A percentile compares a stretch with the other conserved stretches of the same genome.
These are phyloP conservation scores for Candida nemodendra DNA, from an alignment of 805 yeast genomes.

Conservation along the genomic window DNA sequence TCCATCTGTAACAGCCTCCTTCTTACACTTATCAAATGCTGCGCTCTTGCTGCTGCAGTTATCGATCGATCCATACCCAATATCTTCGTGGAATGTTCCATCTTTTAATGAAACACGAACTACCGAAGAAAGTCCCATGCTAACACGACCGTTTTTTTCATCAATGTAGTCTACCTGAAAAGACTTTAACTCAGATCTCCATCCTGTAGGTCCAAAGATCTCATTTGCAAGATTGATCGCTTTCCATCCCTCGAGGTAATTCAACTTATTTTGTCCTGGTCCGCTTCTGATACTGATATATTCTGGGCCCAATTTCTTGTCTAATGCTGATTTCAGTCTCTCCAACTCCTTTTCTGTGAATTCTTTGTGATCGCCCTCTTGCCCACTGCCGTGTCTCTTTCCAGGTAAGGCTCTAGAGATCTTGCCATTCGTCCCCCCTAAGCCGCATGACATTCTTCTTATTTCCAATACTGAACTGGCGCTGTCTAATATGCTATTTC, in stretches of 20 bases:
- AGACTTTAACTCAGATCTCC: conserved; percentile 70
- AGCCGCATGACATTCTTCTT: no score
- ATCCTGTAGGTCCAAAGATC: conserved; percentile 80
- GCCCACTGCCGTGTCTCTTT: conserved; percentile 3
- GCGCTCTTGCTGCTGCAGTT: conserved; percentile 66
- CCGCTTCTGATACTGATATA: conserved; percentile 74
- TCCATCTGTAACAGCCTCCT: conserved; percentile 85
- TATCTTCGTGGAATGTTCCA: conserved; percentile 78
- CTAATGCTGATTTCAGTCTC: conserved; percentile 30
- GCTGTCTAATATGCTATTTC: no score
- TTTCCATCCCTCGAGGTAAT: conserved; percentile 82
- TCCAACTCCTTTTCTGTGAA: conserved; percentile 29
- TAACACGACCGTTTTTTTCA: conserved; percentile 53
- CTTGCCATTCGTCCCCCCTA: no score
- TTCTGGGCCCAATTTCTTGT: conserved; percentile 65
- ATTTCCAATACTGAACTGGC: no score
- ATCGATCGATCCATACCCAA: conserved; percentile 74
- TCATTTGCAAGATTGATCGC: conserved; percentile 78
- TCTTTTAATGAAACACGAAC: conserved; percentile 73
- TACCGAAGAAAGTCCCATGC: conserved; percentile 67
- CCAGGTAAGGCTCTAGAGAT: conserved; percentile 11
- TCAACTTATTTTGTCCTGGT: conserved; percentile 65
- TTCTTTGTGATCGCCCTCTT: conserved; percentile 7
- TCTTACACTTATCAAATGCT: conserved; percentile 78
- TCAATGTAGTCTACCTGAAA: conserved; percentile 72